phyloP scores from a whole-genome alignment of 2,329 filamentous ascomycete species.

The Ceratocystis cacaofunesta region DNA sequence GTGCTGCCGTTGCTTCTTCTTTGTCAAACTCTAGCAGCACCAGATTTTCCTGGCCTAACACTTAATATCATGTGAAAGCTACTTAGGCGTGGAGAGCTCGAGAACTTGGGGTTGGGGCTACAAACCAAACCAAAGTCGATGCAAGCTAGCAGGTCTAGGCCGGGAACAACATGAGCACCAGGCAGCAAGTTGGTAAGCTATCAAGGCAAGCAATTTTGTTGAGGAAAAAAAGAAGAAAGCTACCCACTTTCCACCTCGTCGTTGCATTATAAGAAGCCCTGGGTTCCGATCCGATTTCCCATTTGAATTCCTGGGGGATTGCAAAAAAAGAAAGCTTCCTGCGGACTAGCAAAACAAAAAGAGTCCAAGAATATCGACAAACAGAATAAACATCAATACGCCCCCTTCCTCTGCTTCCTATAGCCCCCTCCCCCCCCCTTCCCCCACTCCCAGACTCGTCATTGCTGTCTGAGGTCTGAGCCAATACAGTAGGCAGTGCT shows the following conservation, averaged over 20 bases:
- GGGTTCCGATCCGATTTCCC: background rate
- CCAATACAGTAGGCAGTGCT: background rate
- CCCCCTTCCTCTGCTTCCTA: background rate
- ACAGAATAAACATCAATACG: background rate
- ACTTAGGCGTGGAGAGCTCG: background rate
- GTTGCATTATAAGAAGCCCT: background rate
- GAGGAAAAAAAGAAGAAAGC: background rate
- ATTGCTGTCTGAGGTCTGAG: slow-evolving; percentile 3
- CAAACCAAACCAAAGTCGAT: background rate
- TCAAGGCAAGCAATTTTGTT: background rate
- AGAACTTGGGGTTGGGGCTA: background rate
- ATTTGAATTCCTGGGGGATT: background rate
- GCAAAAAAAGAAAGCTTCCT: background rate
- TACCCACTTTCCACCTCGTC: background rate
- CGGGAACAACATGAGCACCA: background rate
- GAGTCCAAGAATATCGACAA: slow-evolving; percentile 1
- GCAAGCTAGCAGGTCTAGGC: background rate
- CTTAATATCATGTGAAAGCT: background rate
- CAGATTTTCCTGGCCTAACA: background rate
- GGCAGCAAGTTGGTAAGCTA: background rate
- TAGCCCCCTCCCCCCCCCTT: background rate
- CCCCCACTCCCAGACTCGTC: background rate
- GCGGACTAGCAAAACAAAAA: background rate
- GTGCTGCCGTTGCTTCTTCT: background rate
- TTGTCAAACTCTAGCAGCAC: background rate